phyloP scores from a whole-genome alignment of 495 filamentous ascomycete genomes.

The Oidiodendron maius region DNA sequence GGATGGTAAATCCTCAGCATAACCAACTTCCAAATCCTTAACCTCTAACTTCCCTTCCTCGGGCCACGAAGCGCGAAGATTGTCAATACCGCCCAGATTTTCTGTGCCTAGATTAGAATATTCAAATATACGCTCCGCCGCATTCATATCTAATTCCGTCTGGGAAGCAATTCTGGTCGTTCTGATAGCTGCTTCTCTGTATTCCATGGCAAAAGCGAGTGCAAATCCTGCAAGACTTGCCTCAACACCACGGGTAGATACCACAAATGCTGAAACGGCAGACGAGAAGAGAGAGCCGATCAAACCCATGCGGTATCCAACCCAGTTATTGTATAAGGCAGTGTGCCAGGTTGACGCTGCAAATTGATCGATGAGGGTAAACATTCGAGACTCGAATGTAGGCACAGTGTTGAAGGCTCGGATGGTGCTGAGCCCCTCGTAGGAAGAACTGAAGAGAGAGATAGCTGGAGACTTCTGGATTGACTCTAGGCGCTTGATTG shows the following conservation, averaged over 20 bases:
- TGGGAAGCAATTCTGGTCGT: slow-evolving; percentile 48
- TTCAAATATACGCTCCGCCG: slow-evolving; percentile 33
- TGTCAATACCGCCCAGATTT: slow-evolving; percentile 26
- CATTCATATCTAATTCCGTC: slow-evolving; percentile 36
- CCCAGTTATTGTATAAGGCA: slow-evolving; percentile 53
- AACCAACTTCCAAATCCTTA: slow-evolving; percentile 32
- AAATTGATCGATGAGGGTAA: slow-evolving; percentile 48
- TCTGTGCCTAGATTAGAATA: slow-evolving; percentile 33
- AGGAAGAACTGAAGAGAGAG: slow-evolving; percentile 52
- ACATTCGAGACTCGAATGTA: slow-evolving; percentile 50
- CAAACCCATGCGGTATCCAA: slow-evolving; percentile 52
- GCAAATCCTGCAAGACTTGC: slow-evolving; percentile 65
- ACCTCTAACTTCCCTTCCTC: slow-evolving; percentile 34
- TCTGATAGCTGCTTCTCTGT: slow-evolving; percentile 47
- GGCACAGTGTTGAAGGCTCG: slow-evolving; percentile 52
- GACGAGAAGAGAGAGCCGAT: slow-evolving; percentile 55
- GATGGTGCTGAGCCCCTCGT: slow-evolving; percentile 58
- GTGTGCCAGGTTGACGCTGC: slow-evolving; percentile 46
- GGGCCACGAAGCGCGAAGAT: slow-evolving; percentile 39
- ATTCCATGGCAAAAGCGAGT: slow-evolving; percentile 38
- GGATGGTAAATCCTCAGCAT: slow-evolving; percentile 33
- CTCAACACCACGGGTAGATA: slow-evolving; percentile 45
- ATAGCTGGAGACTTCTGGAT: slow-evolving; percentile 57
- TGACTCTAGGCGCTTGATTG: slow-evolving; percentile 59
- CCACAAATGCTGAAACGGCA: slow-evolving; percentile 51